Evolutionary conservation across 106 monocot genomes (phyloP), one percentile per base, ranked within the genome.

Genomic region (Phalaenopsis equestris): DNA sequence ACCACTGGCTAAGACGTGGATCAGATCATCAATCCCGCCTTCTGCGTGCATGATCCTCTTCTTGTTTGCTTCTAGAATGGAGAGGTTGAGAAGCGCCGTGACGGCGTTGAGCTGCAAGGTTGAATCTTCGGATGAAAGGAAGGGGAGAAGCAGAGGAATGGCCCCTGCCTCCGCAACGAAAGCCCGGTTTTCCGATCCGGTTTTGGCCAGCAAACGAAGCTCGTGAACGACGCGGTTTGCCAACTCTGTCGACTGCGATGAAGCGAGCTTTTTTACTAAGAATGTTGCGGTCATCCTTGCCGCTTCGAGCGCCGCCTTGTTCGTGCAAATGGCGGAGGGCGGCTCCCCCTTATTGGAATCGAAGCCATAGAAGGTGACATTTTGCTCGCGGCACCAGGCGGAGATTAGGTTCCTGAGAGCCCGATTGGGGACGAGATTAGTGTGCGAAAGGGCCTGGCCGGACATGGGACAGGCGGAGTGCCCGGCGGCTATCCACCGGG

Each of bases 401-500:
- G 78, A 37, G 70, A 95, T 95, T 23, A 90, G 79, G 47, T 86
- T 89, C 72, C 80, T 86, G 73, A 95, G 89, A 18, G 87, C 83
- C 12, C 70, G 42, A 79, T 95, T 95, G 46, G 95, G 89, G 47
- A 95, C 73, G 52, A 95, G 84, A 30, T 82, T 58, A 21, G 80
- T 42, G 67, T 87, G 65, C 39, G 83, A 41, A 14, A 95, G 82
- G 18, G 74, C n/a, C 79, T 90, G 92, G 23, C 90, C 95, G 3
- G 95, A 86, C 42, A 89, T 92, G 55, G 95, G 95, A 21, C 92
- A 95, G 23, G 95, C 92, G 37, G 84, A 75, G 68, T 89, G 88
- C 18, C 90, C 95, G 7, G 95, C 84, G 14, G 67, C 75, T 75
- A 95, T 86, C 92, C 92, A 92, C 8, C 78, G 55, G 42, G 73